phyloP scores from a whole-genome alignment of 83 land plant species.

The Picea abies region DNA sequence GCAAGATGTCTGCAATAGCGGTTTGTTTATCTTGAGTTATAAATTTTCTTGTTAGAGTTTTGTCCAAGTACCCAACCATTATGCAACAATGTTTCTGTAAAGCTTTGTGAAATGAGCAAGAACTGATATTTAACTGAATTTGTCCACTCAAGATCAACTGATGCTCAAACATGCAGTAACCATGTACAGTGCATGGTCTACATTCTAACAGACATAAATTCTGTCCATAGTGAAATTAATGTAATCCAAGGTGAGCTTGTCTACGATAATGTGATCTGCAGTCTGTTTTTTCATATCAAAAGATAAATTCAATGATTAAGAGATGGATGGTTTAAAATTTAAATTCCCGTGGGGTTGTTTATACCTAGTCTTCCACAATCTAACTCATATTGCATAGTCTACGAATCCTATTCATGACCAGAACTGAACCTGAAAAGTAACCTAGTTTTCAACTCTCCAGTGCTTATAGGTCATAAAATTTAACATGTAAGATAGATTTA shows the following conservation, averaged over 20 bases:
- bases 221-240: neutral
- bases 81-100: neutral
- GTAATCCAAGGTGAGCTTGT: neutral
- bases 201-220: neutral
- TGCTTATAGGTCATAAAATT: neutral
- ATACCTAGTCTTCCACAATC: neutral
- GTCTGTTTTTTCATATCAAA: neutral
- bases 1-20: neutral
- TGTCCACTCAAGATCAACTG: neutral
- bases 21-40: neutral
- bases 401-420: neutral
- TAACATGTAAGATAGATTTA: neutral
- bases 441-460: neutral
- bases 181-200: neutral
- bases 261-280: neutral
- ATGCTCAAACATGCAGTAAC: neutral
- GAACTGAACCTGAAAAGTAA: neutral
- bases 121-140: neutral
- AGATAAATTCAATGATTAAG: neutral
- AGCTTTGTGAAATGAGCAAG: neutral
- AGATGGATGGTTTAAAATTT: neutral
- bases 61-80: neutral
- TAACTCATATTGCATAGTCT: neutral
- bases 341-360: neutral
- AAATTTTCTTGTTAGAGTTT: neutral